phyloP scores from a whole-genome alignment of 2,329 filamentous ascomycete genomes.

The Paecilomyces niveus region DNA sequence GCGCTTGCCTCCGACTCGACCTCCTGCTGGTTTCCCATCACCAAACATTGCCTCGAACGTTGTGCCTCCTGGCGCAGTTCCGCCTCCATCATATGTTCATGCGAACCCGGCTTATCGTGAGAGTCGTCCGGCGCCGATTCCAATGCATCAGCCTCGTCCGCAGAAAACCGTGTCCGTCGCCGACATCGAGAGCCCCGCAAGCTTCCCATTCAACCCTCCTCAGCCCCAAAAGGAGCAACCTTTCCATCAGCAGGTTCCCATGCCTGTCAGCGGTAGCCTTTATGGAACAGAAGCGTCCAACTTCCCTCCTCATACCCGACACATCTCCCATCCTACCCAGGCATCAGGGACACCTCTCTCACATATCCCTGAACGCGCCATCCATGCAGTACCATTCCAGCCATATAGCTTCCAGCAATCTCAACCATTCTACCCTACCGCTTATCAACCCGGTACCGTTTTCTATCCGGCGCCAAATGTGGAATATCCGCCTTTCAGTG shows the following conservation, averaged over 20 bases:
- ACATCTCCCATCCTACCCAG: slow-evolving; percentile 64
- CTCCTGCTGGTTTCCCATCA: slow-evolving; percentile 18
- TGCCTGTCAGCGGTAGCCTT: slow-evolving; percentile 57
- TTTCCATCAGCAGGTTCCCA: slow-evolving; percentile 90
- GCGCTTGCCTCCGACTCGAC: slow-evolving; percentile 57
- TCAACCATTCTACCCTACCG: slow-evolving; percentile 52
- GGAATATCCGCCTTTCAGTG: slow-evolving; percentile 37
- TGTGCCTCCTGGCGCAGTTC: slow-evolving; percentile 12
- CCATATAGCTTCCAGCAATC: slow-evolving; percentile 58
- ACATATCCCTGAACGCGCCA: slow-evolving; percentile 85
- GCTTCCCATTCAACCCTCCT: slow-evolving; percentile 51
- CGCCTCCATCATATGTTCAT: slow-evolving; percentile 37
- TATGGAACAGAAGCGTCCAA: slow-evolving; percentile 42
- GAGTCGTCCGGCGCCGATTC: slow-evolving; percentile 53
- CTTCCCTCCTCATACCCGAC: slow-evolving; percentile 57
- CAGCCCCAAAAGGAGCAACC: slow-evolving; percentile 69
- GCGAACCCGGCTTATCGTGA: slow-evolving; percentile 53
- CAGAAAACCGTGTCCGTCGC: slow-evolving; percentile 92
- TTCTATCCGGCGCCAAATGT: slow-evolving; percentile 56
- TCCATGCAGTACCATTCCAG: slow-evolving; percentile 86
- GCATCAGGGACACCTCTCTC: slow-evolving; percentile 74
- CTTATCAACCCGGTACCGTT: slow-evolving; percentile 54
- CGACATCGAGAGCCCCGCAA: slow-evolving; percentile 78
- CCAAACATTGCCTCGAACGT: slow-evolving; percentile 11
- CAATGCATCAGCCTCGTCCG: slow-evolving; percentile 91